phyloP scores from a whole-genome alignment of 2,329 filamentous ascomycete genomes.

The Sporothrix pallida region DNA sequence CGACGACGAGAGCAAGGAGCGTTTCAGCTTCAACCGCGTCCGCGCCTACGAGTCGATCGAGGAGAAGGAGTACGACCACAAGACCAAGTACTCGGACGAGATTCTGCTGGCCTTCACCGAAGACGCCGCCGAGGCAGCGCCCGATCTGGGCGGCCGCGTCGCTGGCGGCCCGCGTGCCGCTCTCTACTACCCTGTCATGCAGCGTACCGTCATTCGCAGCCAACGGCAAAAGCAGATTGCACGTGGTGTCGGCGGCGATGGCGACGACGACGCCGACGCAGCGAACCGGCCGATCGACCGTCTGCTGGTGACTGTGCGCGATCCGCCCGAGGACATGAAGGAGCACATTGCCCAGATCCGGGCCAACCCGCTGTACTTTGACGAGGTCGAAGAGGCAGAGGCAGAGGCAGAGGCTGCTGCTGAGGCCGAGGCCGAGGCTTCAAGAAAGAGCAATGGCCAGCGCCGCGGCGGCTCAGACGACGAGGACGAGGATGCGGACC shows the following conservation, averaged over 20 bases:
- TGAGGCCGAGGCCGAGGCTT: constrained; percentile 28
- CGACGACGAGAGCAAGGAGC: constrained; percentile 47
- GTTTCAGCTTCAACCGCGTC: constrained; percentile 65
- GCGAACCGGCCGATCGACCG: constrained; percentile 59
- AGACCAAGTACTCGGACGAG: constrained; percentile 68
- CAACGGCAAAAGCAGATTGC: constrained; percentile 69
- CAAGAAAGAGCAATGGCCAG: constrained; percentile 22
- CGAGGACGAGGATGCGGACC: constrained; percentile 34
- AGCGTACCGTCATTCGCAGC: constrained; percentile 65
- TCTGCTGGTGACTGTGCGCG: constrained; percentile 60
- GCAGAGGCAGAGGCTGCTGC: constrained; percentile 39
- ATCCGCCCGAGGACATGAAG: constrained; percentile 60
- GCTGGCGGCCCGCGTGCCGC: constrained; percentile 60
- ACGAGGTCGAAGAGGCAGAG: constrained; percentile 48
- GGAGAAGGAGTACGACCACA: constrained; percentile 61
- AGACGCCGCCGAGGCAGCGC: constrained; percentile 46
- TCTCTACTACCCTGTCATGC: constrained; percentile 73
- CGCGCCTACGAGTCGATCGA: constrained; percentile 69
- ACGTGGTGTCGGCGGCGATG: constrained; percentile 55
- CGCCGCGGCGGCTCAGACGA: constrained; percentile 4
- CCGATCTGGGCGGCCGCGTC: constrained; percentile 45
- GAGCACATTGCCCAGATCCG: constrained; percentile 60
- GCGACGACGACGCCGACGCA: constrained; percentile 39
- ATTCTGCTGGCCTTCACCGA: constrained; percentile 65
- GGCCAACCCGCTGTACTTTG: constrained; percentile 57